These are phyloP conservation scores for Claviceps sp. DNA, from an alignment of 2,329 filamentous ascomycete genomes.

Conservation along the genomic window DNA sequence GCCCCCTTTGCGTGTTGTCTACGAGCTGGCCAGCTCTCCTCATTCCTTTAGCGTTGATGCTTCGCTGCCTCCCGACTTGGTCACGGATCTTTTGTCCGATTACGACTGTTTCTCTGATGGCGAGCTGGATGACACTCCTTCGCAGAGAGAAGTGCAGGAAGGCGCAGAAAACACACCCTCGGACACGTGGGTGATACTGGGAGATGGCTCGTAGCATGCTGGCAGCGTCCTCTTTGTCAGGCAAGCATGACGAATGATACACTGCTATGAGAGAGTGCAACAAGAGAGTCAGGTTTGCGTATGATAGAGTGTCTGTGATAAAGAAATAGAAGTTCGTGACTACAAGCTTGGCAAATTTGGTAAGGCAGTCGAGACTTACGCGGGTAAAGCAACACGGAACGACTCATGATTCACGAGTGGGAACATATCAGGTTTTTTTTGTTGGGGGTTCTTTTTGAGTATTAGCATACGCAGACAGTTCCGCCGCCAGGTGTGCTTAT, in stretches of 20 bases:
- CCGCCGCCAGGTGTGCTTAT: too few species aligned
- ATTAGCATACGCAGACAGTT: too few species aligned
- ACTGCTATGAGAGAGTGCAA: not conserved
- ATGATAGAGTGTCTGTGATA: too few species aligned
- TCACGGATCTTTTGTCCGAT: slow-evolving; percentile 20
- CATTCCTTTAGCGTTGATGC: slow-evolving; percentile 22
- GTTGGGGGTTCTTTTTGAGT: too few species aligned
- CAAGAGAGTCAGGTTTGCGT: too few species aligned
- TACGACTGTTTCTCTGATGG: slow-evolving; percentile 25
- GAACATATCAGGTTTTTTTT: too few species aligned
- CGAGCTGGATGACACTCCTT: slow-evolving; percentile 19
- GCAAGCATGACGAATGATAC: slow-evolving; percentile 4
- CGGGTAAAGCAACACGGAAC: too few species aligned
- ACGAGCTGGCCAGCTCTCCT: slow-evolving; percentile 22
- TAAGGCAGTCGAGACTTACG: too few species aligned
- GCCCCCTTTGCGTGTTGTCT: slow-evolving; percentile 25
- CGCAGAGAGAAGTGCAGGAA: slow-evolving; percentile 19
- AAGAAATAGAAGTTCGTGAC: too few species aligned
- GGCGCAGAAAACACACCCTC: slow-evolving; percentile 15
- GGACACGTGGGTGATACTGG: slow-evolving; percentile 29
- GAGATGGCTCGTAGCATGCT: slow-evolving; percentile 34
- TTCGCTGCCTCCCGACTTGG: slow-evolving; percentile 22
- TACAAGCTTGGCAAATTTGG: too few species aligned
- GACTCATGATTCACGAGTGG: too few species aligned
- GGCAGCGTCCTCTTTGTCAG: too few species aligned